Evolutionary conservation across 305 asterid species (phyloP).

Genomic region (Fraxinus albicans): DNA sequence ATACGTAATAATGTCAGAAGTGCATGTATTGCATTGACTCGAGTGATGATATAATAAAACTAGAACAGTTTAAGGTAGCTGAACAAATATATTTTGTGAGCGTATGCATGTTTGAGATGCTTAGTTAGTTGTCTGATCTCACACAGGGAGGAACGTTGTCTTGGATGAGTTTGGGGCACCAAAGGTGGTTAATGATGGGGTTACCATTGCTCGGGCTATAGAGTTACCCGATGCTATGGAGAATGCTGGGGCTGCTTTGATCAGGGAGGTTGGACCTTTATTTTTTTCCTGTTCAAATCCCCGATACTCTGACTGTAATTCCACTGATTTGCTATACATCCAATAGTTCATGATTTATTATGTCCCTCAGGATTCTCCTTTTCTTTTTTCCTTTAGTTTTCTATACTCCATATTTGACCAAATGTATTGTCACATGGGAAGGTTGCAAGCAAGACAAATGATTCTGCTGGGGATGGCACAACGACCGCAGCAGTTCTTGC

Average conservation of each 20-base stretch:
- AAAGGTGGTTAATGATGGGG: no score
- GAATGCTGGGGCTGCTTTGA: slow-evolving; percentile 26
- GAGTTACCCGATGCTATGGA: no score
- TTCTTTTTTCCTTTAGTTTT: background rate
- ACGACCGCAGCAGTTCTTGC: slow-evolving; percentile 92
- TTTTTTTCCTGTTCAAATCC: background rate
- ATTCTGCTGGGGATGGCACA: slow-evolving; percentile 99
- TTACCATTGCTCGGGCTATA: no score
- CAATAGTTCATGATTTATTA: background rate
- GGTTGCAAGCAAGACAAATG: slow-evolving; percentile 99
- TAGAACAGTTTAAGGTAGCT: background rate
- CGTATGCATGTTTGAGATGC: background rate
- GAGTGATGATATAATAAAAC: background rate
- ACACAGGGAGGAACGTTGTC: slow-evolving; percentile 82
- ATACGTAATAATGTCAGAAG: background rate
- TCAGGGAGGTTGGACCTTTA: slow-evolving; percentile 74
- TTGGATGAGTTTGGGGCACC: no score
- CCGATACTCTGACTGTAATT: background rate
- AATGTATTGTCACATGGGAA: slow-evolving; percentile 26
- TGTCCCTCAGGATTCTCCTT: background rate
- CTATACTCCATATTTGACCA: slow-evolving; percentile 5
- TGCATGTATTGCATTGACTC: background rate
- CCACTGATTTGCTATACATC: background rate
- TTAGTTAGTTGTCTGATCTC: background rate
- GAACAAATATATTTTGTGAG: background rate